A percentile compares a stretch with the other conserved stretches of the same genome.
These are phyloP conservation scores for Nigrospora sphaerica DNA, from an alignment of 2,329 filamentous ascomycete genomes.

Conservation along the genomic window DNA sequence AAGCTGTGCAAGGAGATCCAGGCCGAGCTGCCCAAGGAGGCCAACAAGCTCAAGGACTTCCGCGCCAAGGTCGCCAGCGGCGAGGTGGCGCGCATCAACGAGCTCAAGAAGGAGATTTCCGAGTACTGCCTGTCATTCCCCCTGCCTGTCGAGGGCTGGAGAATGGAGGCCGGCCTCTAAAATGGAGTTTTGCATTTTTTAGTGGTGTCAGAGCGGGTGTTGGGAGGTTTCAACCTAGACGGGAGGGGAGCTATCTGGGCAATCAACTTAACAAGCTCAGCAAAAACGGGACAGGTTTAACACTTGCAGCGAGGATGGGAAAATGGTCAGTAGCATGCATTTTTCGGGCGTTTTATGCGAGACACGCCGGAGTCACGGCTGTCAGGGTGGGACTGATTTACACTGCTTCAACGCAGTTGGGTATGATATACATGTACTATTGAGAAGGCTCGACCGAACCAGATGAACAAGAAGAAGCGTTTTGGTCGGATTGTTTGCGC, in stretches of 20 bases:
- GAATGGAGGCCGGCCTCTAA: slow-evolving; percentile 53
- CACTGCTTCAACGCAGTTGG: slow-evolving; percentile 34
- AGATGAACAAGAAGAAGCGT: too few relatives aligned
- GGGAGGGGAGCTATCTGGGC: slow-evolving; percentile 15
- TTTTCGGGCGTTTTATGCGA: slow-evolving; percentile 19
- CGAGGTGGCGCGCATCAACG: slow-evolving; percentile 73
- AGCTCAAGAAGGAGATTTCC: slow-evolving; percentile 82
- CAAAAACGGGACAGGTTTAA: slow-evolving; percentile 12
- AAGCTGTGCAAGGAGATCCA: slow-evolving; percentile 88
- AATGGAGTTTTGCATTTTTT: slow-evolving; percentile 6
- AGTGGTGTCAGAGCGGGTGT: slow-evolving; percentile 5
- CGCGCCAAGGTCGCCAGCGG: slow-evolving; percentile 81
- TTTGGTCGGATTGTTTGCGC: too few relatives aligned
- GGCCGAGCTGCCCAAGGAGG: slow-evolving; percentile 79
- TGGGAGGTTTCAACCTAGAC: slow-evolving; percentile 20
- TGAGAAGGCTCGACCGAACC: too few relatives aligned
- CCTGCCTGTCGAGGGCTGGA: slow-evolving; percentile 75
- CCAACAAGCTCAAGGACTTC: slow-evolving; percentile 99
- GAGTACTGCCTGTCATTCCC: slow-evolving; percentile 86
- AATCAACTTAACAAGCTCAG: slow-evolving; percentile 9
- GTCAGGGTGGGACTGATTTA: slow-evolving; percentile 16
- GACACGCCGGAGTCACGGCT: slow-evolving; percentile 14
- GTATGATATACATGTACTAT: not conserved
- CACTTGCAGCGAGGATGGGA: slow-evolving; percentile 11
- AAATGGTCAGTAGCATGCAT: slow-evolving; percentile 20